Base-by-base conservation (phyloP, 495 filamentous ascomycete genomes). In the Aspergillus nidulans region DNA sequence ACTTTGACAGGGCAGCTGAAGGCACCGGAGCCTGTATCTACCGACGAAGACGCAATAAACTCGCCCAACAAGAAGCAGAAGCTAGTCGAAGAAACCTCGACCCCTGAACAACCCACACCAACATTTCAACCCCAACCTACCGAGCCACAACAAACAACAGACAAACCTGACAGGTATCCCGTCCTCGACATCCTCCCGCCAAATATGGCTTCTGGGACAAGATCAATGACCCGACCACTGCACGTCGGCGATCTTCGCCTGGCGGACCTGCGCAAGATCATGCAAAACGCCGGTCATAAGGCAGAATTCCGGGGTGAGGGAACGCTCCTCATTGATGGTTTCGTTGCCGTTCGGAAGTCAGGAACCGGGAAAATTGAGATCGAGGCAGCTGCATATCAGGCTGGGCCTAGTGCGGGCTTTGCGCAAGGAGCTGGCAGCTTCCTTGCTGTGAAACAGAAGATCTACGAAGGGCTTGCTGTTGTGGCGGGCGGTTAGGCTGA, bases 281-380 rank as follows among this genome's bases (percentile, higher is more conserved):
- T 99, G 83, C 84, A 89, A 52, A 77, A 78, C 16, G 80, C 86
- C 19, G 92, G 92, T 2, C 90, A 96, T 68, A 89, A 77, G 24
- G 92, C 91, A 3, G 94, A 96, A 70, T 97, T 97, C 68, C 80
- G 89, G 26, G 94, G 94, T 16, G 95, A 97, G 69, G 94, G 94
- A 44, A 95, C 88, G 2, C 73, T 97, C 60, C 73, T 99, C 20
- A 85, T 99, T 48, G 91, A 97, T 60, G 89, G 88, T 15, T 77
- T 79, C 6, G 91, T 97, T 6, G 88, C 89, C 6, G 92, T 99
- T 38, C 78, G 91, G 48, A 99, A 99, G 71, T 87, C 83, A 4
- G 87, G 84, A 0, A 89, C 88, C 4, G 95, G 92, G 0, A 81
- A 81, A 63, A 89, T 99, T 53, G 95, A 97, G 71, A 81, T 97